Evolutionary conservation across 1,284 basidiomycete species (phyloP), one percentile per base, ranked within the genome.

Genomic region (Golubevia pallescens): DNA sequence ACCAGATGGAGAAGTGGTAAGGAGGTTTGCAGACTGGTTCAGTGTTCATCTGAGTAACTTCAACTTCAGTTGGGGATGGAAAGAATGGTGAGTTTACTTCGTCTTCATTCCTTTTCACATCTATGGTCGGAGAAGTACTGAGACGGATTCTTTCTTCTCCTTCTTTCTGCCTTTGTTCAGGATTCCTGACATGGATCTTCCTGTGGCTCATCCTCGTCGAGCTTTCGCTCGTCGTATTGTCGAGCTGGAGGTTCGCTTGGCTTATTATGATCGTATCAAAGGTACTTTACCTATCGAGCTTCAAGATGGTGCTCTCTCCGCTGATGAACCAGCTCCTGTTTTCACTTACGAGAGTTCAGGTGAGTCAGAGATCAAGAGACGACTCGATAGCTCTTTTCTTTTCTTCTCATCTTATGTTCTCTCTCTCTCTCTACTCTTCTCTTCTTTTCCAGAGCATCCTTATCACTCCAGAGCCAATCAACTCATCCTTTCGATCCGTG

Each of bases 41-140:
- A 90, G 93, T 3, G 89, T 93, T 1, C 97, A 99, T 79, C 92
- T 99, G 89, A 95, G 93, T 77, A 99, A 99, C 87, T 99, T 99
- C 86, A 92, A 92, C 20, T 99, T 98, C 87, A 91, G 92, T 77
- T 99, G 97, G 97, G 94, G 95, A n/a, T 99, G 97, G 97, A 95
- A 94, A 80, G 97, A 99, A 89, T 99, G 97, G 96, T 95, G 70
- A 56, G 90, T 63, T 7, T 38, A 19, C 16, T 6, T 38, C 20
- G 2, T 55, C 16, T 2, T 6, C 58, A 13, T 42, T 42, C 24
- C 8, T 24, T 20, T 20, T 38, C 20, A 38, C 23, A 38, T 21
- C 32, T 3, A 16, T 58, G 14, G 16, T 16, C 16, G 16, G 51
- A 16, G 51, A 53, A 53, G 16, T 38, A 10, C 34, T 38, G 34